Conservation (phyloP, 1,139 yeast genomes). For the Sugiyamaella xylanicola region DNA sequence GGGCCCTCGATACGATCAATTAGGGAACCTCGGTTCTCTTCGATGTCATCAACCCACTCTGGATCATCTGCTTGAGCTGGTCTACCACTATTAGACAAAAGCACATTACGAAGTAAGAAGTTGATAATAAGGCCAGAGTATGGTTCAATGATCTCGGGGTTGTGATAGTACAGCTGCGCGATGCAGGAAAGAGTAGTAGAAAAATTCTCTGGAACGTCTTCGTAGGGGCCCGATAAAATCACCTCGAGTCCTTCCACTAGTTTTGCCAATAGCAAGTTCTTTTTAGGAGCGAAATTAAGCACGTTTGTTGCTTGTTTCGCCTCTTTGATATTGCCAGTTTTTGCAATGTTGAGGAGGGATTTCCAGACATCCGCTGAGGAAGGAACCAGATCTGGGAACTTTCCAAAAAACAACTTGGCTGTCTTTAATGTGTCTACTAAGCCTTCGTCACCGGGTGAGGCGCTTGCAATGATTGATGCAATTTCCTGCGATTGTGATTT, state of each 20-base stretch:
- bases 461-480: conserved; percentile 45
- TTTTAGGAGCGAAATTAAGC: conserved; percentile 50
- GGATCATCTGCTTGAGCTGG: conserved; percentile 30
- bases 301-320: conserved; percentile 68
- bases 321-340: conserved; percentile 59
- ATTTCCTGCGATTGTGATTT: conserved; percentile 60
- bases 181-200: conserved; percentile 62
- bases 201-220: conserved; percentile 39
- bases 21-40: conserved; percentile 37
- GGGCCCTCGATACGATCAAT: background rate
- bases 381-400: conserved; percentile 46
- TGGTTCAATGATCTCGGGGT: conserved; percentile 55
- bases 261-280: conserved; percentile 44
- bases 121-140: conserved; percentile 61
- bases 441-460: conserved; percentile 40
- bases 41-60: conserved; percentile 30
- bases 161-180: conserved; percentile 60
- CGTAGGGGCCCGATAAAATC: conserved; percentile 45
- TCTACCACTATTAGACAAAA: conserved; percentile 50
- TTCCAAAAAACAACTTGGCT: conserved; percentile 58
- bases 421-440: conserved; percentile 55
- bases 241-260: conserved; percentile 44
- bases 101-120: conserved; percentile 60
- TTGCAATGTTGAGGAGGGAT: conserved; percentile 48
- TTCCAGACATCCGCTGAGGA: conserved; percentile 32